Base-by-base conservation (phyloP, 176 grass and related monocot genomes). In the Paspalum vaginatum region DNA sequence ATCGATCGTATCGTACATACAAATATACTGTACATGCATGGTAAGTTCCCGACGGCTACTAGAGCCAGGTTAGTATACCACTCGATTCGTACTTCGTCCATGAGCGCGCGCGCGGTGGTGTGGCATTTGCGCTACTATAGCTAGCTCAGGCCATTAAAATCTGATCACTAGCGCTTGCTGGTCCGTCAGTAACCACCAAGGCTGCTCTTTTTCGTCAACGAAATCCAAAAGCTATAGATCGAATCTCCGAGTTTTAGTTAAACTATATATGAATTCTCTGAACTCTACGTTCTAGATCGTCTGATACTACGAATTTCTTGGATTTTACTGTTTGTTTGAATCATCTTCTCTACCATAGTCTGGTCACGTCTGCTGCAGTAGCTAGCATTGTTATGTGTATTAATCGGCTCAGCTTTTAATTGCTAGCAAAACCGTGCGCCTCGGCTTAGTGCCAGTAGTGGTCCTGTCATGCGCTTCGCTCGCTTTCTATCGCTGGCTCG, bases 391-490 rank as follows among this genome's bases (percentile, higher is more conserved):
- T 83, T 76, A 25, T 75, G 41, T 24, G 25, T n/a, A n/a, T n/a
- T 50, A 25, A 41, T 59, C 20, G 7, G 26, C 12, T 43, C 15
- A 45, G n/a, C 17, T 69, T 81, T 76, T 76, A 75, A n/a, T n/a
- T n/a, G n/a, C 45, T 73, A 74, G 17, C 51, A 74, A 74, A 52
- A 72, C 80, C 60, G 74, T 70, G 59, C 65, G 53, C 46, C 53
- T 37, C 21, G 55, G 13, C 20, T 60, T 45, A 44, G 12, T 70
- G 45, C 45, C 44, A 32, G 66, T 54, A 27, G 68, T 83, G 64
- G 79, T 73, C 86, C 86, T 51, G 14, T 48, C n/a, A n/a, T n/a
- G n/a, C n/a, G 40, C 66, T 8, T 65, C 47, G 16, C 73, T 65
- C 47, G 16, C 73, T 56, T 83, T 79, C 22, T 9, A 73, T 54